Conservation (phyloP, 2,329 filamentous ascomycete genomes). For the Aspergillus jensenii region DNA sequence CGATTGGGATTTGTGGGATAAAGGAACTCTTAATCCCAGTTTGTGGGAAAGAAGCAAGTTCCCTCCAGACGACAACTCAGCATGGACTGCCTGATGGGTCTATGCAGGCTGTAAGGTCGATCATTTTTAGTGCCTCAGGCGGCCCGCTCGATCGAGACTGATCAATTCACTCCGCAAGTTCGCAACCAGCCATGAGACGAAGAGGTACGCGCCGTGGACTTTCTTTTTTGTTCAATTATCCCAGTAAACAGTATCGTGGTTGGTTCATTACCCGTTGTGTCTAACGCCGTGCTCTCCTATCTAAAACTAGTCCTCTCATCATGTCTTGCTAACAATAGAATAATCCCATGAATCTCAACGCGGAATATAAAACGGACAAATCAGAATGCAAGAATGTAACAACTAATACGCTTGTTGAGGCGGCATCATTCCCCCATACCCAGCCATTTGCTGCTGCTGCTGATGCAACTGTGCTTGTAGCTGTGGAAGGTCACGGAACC, state of each 20-base stretch:
- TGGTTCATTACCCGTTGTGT: constrained; percentile 5
- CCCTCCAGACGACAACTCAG: background rate
- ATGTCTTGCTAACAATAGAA: constrained; percentile 16
- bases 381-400: background rate
- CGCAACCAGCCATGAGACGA: too few species aligned
- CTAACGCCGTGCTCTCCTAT: constrained; percentile 24
- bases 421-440: constrained; percentile 41
- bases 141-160: background rate
- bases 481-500: constrained; percentile 72
- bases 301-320: constrained; percentile 28
- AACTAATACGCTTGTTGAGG: constrained; percentile 36
- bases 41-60: background rate
- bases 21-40: background rate
- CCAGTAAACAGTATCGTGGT: background rate
- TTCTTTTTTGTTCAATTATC: background rate
- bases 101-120: constrained; percentile 5
- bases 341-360: background rate
- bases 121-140: background rate
- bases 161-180: background rate
- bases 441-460: constrained; percentile 35
- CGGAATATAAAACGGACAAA: background rate
- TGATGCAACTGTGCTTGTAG: constrained; percentile 51
- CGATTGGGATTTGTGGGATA: background rate
- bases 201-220: too few species aligned
- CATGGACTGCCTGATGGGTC: constrained; percentile 4